Base-by-base conservation (phyloP, 805 yeast species). In the Candida ipomoeae region DNA sequence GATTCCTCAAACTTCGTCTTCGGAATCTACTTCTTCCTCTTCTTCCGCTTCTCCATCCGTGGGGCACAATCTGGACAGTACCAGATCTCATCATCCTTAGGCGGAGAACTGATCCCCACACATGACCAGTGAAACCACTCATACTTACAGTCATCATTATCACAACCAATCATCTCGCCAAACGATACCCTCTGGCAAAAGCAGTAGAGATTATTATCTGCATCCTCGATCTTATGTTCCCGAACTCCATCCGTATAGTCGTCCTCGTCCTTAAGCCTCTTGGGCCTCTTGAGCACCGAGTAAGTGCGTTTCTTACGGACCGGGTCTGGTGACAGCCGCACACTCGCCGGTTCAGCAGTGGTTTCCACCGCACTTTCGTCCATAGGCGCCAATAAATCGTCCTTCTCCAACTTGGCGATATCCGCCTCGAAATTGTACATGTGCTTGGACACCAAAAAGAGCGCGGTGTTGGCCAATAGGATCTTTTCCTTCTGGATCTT, bases 81-180 rank as follows among this genome's bases (percentile, higher is more conserved):
- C 99, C 99, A 92, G 40, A 73, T 65, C 46, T 72, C 77, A 44
- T 87, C 85, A 17, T 94, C 96, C 61, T 83, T 82, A 2, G 98
- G 98, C 4, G 96, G 96, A 46, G 83, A 84, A 17, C 83, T 84
- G 52, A 92, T 73, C 1, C 96, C 96, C 39, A 92, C 97, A 73
- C 99, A 94, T 49, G 84, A 85, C 77, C 91, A 92, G 68, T 94
- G 99, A 70, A 92, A 92, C 98, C 98, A 92, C 65, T 89, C 97
- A 56, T 77, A 83, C 62, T 83, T 81, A 73, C 99, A 94, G 59
- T 85, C 83, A 21, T 85, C 86, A 55, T 89, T 87, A 64, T 92
- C 99, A 69, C 99, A 92, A 0, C 94, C 97, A 57, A 92, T 89
- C 99, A 92, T 92, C 60, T 85, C 89, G 21, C 99, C 99, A 68